Conservation (phyloP, 805 yeast genomes). For the Yamadazyma laniorum region DNA sequence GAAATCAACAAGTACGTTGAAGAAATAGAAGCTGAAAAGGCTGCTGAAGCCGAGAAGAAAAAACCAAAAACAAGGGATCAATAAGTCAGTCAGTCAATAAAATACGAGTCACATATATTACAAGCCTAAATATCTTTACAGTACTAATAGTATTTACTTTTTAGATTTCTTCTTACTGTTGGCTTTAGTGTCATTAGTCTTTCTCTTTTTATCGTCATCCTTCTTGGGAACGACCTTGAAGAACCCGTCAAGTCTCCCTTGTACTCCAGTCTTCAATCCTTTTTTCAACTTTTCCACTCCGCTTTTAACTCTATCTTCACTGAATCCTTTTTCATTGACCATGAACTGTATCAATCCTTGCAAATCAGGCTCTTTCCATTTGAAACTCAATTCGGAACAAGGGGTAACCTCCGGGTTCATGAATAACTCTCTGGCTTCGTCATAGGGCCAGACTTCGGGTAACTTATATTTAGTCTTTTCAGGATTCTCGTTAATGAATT, state of each 20-base stretch:
- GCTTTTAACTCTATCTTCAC: conserved; percentile 83
- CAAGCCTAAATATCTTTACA: conserved; percentile 1
- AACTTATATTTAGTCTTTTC: conserved; percentile 66
- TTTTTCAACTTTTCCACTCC: conserved; percentile 86
- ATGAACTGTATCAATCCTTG: conserved; percentile 80
- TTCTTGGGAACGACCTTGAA: conserved; percentile 66
- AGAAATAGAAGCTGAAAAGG: conserved; percentile 85
- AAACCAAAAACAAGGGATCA: conserved; percentile 37
- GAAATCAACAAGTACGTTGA: conserved; percentile 74
- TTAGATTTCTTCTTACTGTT: conserved; percentile 26
- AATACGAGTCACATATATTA: not conserved
- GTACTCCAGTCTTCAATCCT: conserved; percentile 80
- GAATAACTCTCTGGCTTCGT: conserved; percentile 83
- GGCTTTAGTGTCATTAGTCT: conserved; percentile 27
- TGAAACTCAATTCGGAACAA: conserved; percentile 61
- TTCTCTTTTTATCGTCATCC: conserved; percentile 30
- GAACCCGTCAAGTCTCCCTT: conserved; percentile 90
- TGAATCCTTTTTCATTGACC: conserved; percentile 86
- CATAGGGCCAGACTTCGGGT: conserved; percentile 94
- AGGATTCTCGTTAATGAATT: conserved; percentile 54
- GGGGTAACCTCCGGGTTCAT: conserved; percentile 74
- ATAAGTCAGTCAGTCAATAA: not conserved
- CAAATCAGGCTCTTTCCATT: conserved; percentile 87
- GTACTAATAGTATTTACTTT: conserved; percentile 12
- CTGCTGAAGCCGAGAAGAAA: conserved; percentile 75